phyloP scores from a whole-genome alignment of 2,329 filamentous ascomycete species.

The Gliomastix tumulicola region DNA sequence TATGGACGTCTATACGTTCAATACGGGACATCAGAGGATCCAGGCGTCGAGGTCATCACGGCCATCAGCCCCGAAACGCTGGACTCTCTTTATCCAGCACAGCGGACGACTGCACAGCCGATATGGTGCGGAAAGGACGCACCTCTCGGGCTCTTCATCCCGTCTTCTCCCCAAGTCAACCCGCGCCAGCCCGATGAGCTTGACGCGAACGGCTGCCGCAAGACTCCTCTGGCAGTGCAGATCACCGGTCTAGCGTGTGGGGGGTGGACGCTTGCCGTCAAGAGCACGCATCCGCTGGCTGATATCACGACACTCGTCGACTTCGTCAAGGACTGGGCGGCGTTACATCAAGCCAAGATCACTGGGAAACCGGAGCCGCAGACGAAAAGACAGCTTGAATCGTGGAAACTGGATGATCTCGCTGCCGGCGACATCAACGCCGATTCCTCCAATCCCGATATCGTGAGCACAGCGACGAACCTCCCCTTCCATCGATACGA shows the following conservation, averaged over 20 bases:
- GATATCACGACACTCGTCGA: slow-evolving; percentile 11
- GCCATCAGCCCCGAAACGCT: slow-evolving; percentile 7
- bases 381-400: slow-evolving; percentile 3
- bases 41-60: slow-evolving; percentile 11
- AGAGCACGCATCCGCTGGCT: slow-evolving; percentile 13
- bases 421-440: slow-evolving; percentile 11
- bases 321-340: slow-evolving; percentile 14
- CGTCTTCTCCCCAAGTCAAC: not conserved
- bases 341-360: slow-evolving; percentile 1
- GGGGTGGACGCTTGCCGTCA: slow-evolving; percentile 10
- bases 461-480: slow-evolving; percentile 4
- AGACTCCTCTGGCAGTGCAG: slow-evolving; percentile 10
- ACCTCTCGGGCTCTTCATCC: slow-evolving; percentile 6
- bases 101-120: slow-evolving; percentile 1
- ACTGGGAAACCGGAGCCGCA: fast-evolving
- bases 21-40: slow-evolving; percentile 8
- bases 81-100: slow-evolving; percentile 5
- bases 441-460: slow-evolving; percentile 1
- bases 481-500: slow-evolving; percentile 14
- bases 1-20: slow-evolving; percentile 12
- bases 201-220: not conserved
- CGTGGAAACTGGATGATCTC: slow-evolving; percentile 7
- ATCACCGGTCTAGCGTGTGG: slow-evolving; percentile 12
- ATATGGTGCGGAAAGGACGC: slow-evolving; percentile 7
- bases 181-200: slow-evolving; percentile 1